Conservation (phyloP, 805 yeast species). For the Wickerhamiella vanderwaltii region DNA sequence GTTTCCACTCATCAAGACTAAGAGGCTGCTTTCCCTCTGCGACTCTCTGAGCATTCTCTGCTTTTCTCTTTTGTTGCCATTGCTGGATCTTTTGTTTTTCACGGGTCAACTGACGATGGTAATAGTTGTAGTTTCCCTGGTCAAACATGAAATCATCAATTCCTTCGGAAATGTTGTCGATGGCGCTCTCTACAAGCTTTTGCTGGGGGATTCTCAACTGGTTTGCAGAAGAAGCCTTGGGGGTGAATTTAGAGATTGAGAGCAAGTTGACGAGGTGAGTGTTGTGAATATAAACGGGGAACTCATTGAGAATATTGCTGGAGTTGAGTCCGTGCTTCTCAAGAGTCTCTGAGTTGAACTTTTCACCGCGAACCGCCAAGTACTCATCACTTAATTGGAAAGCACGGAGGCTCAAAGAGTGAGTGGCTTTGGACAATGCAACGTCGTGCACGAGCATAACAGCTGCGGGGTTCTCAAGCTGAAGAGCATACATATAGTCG, state of each 20-base stretch:
- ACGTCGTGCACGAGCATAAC: slow-evolving; percentile 57
- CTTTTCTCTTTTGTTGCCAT: slow-evolving; percentile 60
- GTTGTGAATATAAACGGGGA: slow-evolving; percentile 54
- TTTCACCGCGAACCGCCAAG: slow-evolving; percentile 38
- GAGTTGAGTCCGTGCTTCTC: slow-evolving; percentile 47
- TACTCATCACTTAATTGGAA: slow-evolving; percentile 54
- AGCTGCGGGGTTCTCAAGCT: slow-evolving; percentile 40
- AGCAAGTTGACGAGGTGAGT: slow-evolving; percentile 52
- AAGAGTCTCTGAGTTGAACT: slow-evolving; percentile 55
- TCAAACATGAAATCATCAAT: slow-evolving; percentile 67
- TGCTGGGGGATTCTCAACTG: slow-evolving; percentile 34
- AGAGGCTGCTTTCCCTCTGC: slow-evolving; percentile 41
- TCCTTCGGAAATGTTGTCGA: slow-evolving; percentile 54
- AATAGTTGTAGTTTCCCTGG: slow-evolving; percentile 68
- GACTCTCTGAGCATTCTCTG: slow-evolving; percentile 50
- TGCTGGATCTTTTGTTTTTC: slow-evolving; percentile 57
- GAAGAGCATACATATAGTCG: slow-evolving; percentile 57
- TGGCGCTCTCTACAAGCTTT: slow-evolving; percentile 33
- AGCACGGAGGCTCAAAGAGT: slow-evolving; percentile 53
- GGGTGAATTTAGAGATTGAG: slow-evolving; percentile 25
- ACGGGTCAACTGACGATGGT: slow-evolving; percentile 62
- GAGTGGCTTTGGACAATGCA: slow-evolving; percentile 42
- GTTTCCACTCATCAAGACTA: slow-evolving; percentile 50
- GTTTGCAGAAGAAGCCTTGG: slow-evolving; percentile 17
- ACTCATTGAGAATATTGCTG: slow-evolving; percentile 58